phyloP scores from a whole-genome alignment of 129 eudicot species.

The Artemisia argyi region DNA sequence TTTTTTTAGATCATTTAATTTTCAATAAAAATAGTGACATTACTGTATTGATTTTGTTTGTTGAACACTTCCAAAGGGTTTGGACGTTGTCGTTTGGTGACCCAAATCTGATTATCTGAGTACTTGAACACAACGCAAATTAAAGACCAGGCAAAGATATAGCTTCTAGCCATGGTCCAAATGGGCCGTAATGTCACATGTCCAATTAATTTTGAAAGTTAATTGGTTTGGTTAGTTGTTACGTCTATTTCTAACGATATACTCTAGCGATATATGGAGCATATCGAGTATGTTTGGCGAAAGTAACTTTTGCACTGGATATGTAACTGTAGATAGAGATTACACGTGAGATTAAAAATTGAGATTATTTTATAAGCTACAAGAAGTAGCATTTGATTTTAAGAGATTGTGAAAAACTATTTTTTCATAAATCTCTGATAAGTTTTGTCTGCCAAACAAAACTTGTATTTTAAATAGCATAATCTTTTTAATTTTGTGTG shows the following conservation, averaged over 20 bases:
- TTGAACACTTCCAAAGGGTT: neutral
- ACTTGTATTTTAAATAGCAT: too few relatives aligned
- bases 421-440: too few relatives aligned
- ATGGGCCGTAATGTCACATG: constrained; percentile 18
- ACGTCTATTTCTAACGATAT: neutral
- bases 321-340: too few relatives aligned
- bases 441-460: too few relatives aligned
- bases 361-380: too few relatives aligned
- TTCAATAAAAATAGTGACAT: neutral
- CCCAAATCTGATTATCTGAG: neutral
- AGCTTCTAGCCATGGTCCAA: constrained; percentile 10
- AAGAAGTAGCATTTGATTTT: too few relatives aligned
- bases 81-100: neutral
- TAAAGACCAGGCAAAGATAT: constrained; percentile 1
- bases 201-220: constrained; percentile 6
- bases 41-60: neutral
- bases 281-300: neutral
- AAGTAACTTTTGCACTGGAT: too few relatives aligned
- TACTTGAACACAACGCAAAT: constrained; percentile 7
- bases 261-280: neutral
- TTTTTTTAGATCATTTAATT: too few relatives aligned
- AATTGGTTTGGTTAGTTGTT: neutral
- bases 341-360: too few relatives aligned
- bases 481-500: too few relatives aligned
- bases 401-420: too few relatives aligned